A percentile compares a stretch with the other conserved stretches of the same genome.
Conservation (phyloP, 2,329 filamentous ascomycete species). For the Sordariomycetes sp. region DNA sequence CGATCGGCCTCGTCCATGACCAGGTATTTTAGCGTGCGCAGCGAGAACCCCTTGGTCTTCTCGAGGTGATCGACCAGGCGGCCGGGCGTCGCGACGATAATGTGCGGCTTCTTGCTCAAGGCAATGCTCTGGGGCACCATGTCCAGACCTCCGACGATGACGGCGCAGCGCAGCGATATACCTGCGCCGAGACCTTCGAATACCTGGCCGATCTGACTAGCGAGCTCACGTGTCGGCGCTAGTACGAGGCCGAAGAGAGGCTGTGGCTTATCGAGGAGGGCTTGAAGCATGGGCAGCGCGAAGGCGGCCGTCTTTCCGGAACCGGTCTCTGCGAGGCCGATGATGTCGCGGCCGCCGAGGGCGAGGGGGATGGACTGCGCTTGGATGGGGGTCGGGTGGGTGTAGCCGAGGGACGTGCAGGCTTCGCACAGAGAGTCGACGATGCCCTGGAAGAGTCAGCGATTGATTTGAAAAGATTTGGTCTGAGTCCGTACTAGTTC, state of each 20-base stretch:
- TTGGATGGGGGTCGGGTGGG: constrained; percentile 81
- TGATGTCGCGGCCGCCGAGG: constrained; percentile 73
- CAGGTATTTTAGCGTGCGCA: constrained; percentile 73
- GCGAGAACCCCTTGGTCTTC: constrained; percentile 91
- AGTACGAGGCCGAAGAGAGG: constrained; percentile 82
- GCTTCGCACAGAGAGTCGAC: constrained; percentile 84
- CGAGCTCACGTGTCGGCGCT: constrained; percentile 87
- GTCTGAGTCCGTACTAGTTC: constrained; percentile 40
- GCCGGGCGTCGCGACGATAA: constrained; percentile 87
- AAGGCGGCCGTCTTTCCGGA: constrained; percentile 96
- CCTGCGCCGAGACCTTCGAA: constrained; percentile 82
- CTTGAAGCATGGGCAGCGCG: constrained; percentile 83
- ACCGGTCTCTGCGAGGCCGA: constrained; percentile 90
- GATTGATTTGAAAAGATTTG: constrained; percentile 6
- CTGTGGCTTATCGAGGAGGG: constrained; percentile 80
- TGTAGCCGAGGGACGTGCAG: constrained; percentile 75
- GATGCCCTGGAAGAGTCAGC: constrained; percentile 69
- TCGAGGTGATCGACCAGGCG: constrained; percentile 86
- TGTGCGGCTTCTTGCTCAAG: constrained; percentile 90
- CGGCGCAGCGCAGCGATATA: constrained; percentile 78
- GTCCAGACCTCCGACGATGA: constrained; percentile 89
- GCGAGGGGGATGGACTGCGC: constrained; percentile 74
- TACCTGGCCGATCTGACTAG: constrained; percentile 79
- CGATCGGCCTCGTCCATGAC: constrained; percentile 95
- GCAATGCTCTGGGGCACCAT: constrained; percentile 90